Conservation (phyloP, 2,329 filamentous ascomycete genomes). For the Juglanconis juglandina region DNA sequence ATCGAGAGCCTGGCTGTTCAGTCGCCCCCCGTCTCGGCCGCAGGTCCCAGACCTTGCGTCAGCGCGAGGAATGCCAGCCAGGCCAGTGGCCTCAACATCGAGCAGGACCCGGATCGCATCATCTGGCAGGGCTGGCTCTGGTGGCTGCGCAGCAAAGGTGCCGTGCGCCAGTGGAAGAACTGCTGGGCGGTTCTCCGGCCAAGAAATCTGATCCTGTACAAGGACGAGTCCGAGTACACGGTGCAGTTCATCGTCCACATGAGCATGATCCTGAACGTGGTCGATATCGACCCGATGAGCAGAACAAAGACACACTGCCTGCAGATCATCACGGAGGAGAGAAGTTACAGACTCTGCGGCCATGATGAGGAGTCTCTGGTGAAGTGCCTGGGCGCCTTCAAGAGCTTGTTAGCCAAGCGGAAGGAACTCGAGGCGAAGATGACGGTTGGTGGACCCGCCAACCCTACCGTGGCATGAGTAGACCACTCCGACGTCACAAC, state of each 20-base stretch:
- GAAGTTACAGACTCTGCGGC: slow-evolving; percentile 73
- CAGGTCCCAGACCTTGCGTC: slow-evolving; percentile 30
- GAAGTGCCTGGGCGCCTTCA: slow-evolving; percentile 84
- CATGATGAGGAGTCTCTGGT: slow-evolving; percentile 78
- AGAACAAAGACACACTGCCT: slow-evolving; percentile 82
- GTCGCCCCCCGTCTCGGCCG: slow-evolving; percentile 29
- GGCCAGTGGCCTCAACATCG: slow-evolving; percentile 52
- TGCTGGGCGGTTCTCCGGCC: slow-evolving; percentile 89
- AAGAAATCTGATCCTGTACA: slow-evolving; percentile 84
- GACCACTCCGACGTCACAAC: background rate
- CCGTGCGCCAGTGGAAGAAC: slow-evolving; percentile 89
- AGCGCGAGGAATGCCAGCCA: slow-evolving; percentile 59
- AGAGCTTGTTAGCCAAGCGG: slow-evolving; percentile 74
- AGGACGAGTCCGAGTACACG: slow-evolving; percentile 86
- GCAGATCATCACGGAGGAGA: slow-evolving; percentile 92
- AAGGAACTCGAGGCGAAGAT: slow-evolving; percentile 57
- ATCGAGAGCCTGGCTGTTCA: slow-evolving; percentile 48
- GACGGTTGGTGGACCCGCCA: slow-evolving; percentile 27
- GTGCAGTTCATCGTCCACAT: slow-evolving; percentile 79
- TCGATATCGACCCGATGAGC: slow-evolving; percentile 86
- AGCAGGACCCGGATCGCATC: slow-evolving; percentile 78
- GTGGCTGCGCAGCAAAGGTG: slow-evolving; percentile 76
- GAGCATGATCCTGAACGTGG: slow-evolving; percentile 76
- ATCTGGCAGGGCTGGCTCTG: slow-evolving; percentile 90
- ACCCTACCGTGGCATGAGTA: slow-evolving; percentile 10